Conservation (phyloP, 1,139 yeast species). For the Groenewaldozyma sp. region DNA sequence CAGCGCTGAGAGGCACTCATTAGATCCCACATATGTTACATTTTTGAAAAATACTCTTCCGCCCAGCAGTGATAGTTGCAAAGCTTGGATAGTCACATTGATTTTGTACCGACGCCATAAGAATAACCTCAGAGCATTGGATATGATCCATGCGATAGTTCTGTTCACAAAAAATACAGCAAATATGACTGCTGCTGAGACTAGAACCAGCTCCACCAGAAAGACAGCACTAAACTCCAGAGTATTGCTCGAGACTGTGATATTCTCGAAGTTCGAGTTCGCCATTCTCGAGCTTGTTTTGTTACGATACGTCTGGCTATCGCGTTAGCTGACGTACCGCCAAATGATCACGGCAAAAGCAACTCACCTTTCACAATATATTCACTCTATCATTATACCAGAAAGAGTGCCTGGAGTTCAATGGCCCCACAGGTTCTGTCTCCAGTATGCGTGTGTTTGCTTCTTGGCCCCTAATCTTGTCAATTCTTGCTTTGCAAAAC, state of each 20-base stretch:
- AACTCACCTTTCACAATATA: no score
- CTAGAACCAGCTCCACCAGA: slow-evolving; percentile 70
- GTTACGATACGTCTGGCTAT: no score
- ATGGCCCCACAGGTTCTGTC: no score
- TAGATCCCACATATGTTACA: slow-evolving; percentile 57
- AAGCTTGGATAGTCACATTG: slow-evolving; percentile 57
- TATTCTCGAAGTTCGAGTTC: neutral
- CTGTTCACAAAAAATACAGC: slow-evolving; percentile 72
- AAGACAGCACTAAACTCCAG: slow-evolving; percentile 67
- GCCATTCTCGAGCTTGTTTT: neutral
- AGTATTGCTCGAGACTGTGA: neutral
- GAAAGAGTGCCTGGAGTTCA: no score
- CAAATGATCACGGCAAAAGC: no score
- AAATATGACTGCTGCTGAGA: slow-evolving; percentile 52
- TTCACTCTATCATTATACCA: no score
- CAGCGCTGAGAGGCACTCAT: slow-evolving; percentile 59
- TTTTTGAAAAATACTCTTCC: slow-evolving; percentile 78
- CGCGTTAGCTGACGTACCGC: no score
- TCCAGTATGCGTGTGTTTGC: no score
- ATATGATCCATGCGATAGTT: slow-evolving; percentile 52
- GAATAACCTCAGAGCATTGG: slow-evolving; percentile 41
- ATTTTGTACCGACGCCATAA: slow-evolving; percentile 57
- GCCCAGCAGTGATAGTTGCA: slow-evolving; percentile 68
- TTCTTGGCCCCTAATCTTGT: no score
- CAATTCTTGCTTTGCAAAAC: no score